phyloP scores from a whole-genome alignment of 768 basidiomycete species.

The Lyophyllum decastes region DNA sequence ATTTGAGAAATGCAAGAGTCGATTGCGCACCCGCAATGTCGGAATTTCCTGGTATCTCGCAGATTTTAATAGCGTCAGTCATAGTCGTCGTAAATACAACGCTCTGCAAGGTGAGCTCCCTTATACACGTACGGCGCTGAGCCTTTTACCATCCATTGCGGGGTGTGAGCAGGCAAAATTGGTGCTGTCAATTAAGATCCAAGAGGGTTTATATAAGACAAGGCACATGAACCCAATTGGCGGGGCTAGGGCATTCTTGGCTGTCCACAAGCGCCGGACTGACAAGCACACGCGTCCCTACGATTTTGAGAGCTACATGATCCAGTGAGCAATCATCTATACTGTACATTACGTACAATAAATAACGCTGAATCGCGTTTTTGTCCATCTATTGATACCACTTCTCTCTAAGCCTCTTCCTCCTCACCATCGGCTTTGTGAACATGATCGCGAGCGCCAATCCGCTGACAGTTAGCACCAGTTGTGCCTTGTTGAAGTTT shows the following conservation, averaged over 20 bases:
- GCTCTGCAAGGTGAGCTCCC: too few relatives aligned
- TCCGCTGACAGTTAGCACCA: constrained; percentile 78
- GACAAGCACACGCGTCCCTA: too few relatives aligned
- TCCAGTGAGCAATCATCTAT: not conserved
- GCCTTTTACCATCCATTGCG: too few relatives aligned
- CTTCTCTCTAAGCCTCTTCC: constrained; percentile 64
- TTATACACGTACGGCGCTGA: too few relatives aligned
- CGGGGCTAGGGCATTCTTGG: too few relatives aligned
- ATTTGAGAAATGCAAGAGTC: not conserved
- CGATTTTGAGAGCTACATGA: not conserved
- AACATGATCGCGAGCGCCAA: constrained; percentile 77
- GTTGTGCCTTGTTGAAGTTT: constrained; percentile 90
- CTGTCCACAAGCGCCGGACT: too few relatives aligned
- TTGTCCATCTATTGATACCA: constrained; percentile 60
- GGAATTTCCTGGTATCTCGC: not conserved
- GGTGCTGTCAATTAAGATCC: too few relatives aligned
- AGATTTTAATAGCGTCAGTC: not conserved
- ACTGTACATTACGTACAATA: not conserved
- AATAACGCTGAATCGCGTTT: not conserved
- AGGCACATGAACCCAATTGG: too few relatives aligned
- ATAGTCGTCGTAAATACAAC: not conserved
- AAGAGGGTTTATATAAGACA: too few relatives aligned
- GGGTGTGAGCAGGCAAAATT: too few relatives aligned
- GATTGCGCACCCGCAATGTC: not conserved
- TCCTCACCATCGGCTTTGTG: constrained; percentile 77